A percentile compares a stretch with the other conserved stretches of the same genome.
Evolutionary conservation across 2,329 filamentous ascomycete species (phyloP).

Genomic region (Ophiostoma perfectum): DNA sequence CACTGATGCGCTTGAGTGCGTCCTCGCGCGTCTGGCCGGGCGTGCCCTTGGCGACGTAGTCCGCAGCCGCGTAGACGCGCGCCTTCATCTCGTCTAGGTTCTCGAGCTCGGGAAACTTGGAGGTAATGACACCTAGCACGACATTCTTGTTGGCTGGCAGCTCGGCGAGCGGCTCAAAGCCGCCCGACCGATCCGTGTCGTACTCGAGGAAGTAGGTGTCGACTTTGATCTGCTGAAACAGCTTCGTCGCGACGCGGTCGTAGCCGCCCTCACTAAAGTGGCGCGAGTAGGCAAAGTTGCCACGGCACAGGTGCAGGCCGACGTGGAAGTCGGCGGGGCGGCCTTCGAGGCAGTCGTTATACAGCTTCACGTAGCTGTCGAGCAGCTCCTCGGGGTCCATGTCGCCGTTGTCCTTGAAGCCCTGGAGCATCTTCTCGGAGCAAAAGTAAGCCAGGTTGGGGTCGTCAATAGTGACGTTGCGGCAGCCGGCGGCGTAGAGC

Average conservation of each 20-base stretch:
- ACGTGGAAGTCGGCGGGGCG: conserved; percentile 62
- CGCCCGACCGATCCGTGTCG: conserved; percentile 51
- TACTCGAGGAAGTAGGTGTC: conserved; percentile 48
- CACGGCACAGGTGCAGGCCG: conserved; percentile 61
- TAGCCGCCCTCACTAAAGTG: conserved; percentile 62
- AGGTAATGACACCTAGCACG: conserved; percentile 51
- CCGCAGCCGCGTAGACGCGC: conserved; percentile 53
- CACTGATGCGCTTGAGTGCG: conserved; percentile 58
- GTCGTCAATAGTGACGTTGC: conserved; percentile 56
- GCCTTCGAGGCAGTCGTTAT: conserved; percentile 62
- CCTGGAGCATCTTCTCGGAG: conserved; percentile 59
- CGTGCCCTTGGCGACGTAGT: conserved; percentile 61
- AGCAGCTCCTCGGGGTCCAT: conserved; percentile 57
- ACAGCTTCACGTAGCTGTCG: conserved; percentile 64
- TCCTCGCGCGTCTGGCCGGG: conserved; percentile 53
- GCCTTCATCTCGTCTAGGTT: conserved; percentile 50
- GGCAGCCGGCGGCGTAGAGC: conserved; percentile 45
- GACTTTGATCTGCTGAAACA: conserved; percentile 55
- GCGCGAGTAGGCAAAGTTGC: conserved; percentile 57
- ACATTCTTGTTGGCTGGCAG: conserved; percentile 58
- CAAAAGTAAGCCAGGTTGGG: conserved; percentile 63
- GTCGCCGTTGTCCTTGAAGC: conserved; percentile 52
- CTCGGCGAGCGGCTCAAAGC: conserved; percentile 56
- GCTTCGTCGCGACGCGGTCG: conserved; percentile 55
- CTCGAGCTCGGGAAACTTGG: conserved; percentile 28